phyloP scores from a whole-genome alignment of 139 green algal species.

The Chlamydomonas incerta region DNA sequence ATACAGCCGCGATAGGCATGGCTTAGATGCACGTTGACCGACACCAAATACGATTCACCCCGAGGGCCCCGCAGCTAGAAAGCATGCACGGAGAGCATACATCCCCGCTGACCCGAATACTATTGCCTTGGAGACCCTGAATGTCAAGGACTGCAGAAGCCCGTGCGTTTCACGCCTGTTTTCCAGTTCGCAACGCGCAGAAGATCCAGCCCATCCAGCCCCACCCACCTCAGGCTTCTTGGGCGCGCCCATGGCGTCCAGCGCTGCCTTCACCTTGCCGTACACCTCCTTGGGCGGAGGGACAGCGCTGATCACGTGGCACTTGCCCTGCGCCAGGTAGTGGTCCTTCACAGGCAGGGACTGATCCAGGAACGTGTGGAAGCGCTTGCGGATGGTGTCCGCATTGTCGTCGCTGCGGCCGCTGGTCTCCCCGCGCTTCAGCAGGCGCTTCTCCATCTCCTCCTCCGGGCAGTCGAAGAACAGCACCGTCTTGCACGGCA shows the following conservation, averaged over 20 bases:
- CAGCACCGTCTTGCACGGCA: slow-evolving; percentile 47
- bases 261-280: slow-evolving; percentile 20
- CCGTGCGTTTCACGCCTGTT: too few relatives aligned
- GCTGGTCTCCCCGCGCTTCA: slow-evolving; percentile 87
- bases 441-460: slow-evolving; percentile 89
- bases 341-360: slow-evolving; percentile 90
- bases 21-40: too few relatives aligned
- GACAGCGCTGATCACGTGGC: slow-evolving; percentile 39
- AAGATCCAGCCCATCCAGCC: too few relatives aligned
- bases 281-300: slow-evolving; percentile 21
- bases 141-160: too few relatives aligned
- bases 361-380: slow-evolving; percentile 90
- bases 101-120: neutral
- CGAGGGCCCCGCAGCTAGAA: too few relatives aligned
- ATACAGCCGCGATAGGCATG: too few relatives aligned
- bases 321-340: slow-evolving; percentile 80
- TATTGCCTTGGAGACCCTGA: neutral
- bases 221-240: neutral
- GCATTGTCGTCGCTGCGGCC: slow-evolving; percentile 96
- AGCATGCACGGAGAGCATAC: too few relatives aligned
- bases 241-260: neutral
- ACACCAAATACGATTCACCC: too few relatives aligned
- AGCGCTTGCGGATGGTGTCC: slow-evolving; percentile 95
- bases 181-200: too few relatives aligned
- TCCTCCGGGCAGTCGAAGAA: slow-evolving; percentile 69